A percentile compares a stretch with the other conserved stretches of the same genome.
Conservation (phyloP, 257 asterid species). For the Primulina tabacum region DNA sequence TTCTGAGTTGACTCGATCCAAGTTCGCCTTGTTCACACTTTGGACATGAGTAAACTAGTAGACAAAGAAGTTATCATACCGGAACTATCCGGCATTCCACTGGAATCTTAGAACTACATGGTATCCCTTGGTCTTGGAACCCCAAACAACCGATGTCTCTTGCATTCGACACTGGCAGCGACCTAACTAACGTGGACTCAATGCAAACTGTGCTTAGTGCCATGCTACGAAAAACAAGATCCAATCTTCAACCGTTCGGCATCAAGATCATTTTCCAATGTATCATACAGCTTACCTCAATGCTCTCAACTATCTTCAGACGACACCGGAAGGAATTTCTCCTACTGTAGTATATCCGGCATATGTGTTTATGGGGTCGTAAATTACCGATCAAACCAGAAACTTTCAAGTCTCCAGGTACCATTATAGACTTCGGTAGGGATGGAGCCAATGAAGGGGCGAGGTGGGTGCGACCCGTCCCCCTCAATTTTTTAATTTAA, state of each 20-base stretch:
- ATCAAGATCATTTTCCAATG: slow-evolving; percentile 51
- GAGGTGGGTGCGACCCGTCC: too few species aligned
- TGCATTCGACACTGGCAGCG: background rate
- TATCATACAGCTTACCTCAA: slow-evolving; percentile 39
- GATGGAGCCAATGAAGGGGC: too few species aligned
- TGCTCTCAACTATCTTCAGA: slow-evolving; percentile 45
- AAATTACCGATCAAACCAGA: slow-evolving; percentile 34
- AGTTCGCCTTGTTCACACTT: background rate
- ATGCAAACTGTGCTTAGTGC: background rate
- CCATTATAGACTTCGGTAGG: too few species aligned
- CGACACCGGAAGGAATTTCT: slow-evolving; percentile 36
- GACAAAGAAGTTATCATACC: too few species aligned
- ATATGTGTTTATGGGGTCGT: slow-evolving; percentile 53
- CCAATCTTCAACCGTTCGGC: slow-evolving; percentile 52
- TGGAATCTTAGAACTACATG: background rate
- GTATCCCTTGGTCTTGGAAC: background rate
- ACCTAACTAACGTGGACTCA: background rate
- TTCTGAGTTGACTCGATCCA: slow-evolving; percentile 16
- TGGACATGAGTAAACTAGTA: too few species aligned
- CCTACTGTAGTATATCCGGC: slow-evolving; percentile 33
- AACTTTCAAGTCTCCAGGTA: slow-evolving; percentile 44
- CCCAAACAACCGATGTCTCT: background rate
- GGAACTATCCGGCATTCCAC: too few species aligned
- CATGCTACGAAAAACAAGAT: slow-evolving; percentile 23
- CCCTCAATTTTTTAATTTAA: too few species aligned